Evolutionary conservation across 2,329 filamentous ascomycete species (phyloP).

Genomic region (Fusarium sp.): DNA sequence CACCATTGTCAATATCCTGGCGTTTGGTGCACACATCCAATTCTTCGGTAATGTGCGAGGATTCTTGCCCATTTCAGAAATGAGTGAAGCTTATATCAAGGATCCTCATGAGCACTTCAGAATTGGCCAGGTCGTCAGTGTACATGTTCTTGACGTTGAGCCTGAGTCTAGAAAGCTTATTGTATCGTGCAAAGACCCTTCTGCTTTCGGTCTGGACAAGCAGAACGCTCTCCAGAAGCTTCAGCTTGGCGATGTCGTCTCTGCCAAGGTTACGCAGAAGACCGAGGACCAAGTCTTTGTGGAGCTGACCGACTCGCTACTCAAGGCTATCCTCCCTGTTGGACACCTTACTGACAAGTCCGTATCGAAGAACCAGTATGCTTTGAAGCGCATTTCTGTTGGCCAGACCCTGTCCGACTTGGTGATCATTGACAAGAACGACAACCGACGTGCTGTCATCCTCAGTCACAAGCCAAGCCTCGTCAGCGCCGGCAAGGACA

Average conservation of each 20-base stretch:
- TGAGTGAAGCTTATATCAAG: constrained; percentile 96
- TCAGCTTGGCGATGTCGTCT: constrained; percentile 77
- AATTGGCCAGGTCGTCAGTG: constrained; percentile 88
- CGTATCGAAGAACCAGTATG: constrained; percentile 77
- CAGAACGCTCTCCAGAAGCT: constrained; percentile 81
- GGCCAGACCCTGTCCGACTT: constrained; percentile 85
- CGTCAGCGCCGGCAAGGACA: constrained; percentile 77
- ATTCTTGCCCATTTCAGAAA: constrained; percentile 92
- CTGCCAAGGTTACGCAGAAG: constrained; percentile 84
- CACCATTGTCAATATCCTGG: constrained; percentile 84
- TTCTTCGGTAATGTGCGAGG: constrained; percentile 88
- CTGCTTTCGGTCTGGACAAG: constrained; percentile 77
- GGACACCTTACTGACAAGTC: constrained; percentile 89
- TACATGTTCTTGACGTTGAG: constrained; percentile 86
- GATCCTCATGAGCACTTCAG: constrained; percentile 92
- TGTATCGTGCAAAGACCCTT: constrained; percentile 92
- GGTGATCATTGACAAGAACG: constrained; percentile 87
- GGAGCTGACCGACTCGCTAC: constrained; percentile 76
- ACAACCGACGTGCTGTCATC: constrained; percentile 77
- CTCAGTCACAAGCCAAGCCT: constrained; percentile 87
- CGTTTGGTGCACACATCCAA: constrained; percentile 85
- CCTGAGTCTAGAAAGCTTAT: constrained; percentile 76
- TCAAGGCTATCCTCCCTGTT: constrained; percentile 81
- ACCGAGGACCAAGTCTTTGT: constrained; percentile 80
- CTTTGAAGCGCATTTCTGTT: constrained; percentile 83